Evolutionary conservation across 331 rosid genomes (phyloP).

Genomic region (Acacia concinna): DNA sequence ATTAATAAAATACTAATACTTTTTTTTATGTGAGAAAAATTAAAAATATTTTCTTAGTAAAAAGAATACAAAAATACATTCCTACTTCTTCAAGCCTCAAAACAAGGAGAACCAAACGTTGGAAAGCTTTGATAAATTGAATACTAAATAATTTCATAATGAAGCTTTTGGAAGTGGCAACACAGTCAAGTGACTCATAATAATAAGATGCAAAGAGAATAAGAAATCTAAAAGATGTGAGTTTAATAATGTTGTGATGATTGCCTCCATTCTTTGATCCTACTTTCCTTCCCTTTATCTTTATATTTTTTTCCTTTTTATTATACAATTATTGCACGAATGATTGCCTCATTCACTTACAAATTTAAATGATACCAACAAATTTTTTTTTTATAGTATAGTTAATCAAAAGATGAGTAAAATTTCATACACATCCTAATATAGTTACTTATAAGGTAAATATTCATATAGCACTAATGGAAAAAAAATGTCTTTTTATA

Average conservation of each 20-base stretch:
- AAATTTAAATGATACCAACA: neutral
- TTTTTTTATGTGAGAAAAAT: neutral
- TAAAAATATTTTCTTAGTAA: neutral
- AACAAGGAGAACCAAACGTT: slow-evolving; percentile 41
- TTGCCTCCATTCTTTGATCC: slow-evolving; percentile 32
- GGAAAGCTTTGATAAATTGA: slow-evolving; percentile 19
- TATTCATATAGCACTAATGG: neutral
- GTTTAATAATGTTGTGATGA: slow-evolving; percentile 39
- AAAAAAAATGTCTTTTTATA: no score
- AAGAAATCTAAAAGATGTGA: slow-evolving; percentile 27
- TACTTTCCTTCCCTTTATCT: slow-evolving; percentile 29
- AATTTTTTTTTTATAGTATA: neutral
- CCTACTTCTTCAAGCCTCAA: slow-evolving; percentile 21
- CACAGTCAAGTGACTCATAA: neutral
- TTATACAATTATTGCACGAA: slow-evolving; percentile 29
- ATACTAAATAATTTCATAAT: neutral
- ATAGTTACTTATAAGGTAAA: neutral
- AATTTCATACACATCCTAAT: neutral
- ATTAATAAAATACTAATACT: neutral
- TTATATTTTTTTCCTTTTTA: slow-evolving; percentile 7
- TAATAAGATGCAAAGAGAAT: slow-evolving; percentile 19
- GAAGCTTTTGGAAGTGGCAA: slow-evolving; percentile 22
- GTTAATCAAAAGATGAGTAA: neutral
- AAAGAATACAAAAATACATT: neutral
- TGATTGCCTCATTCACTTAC: slow-evolving; percentile 21